Percentiles rank a stretch among this genome's conserved stretches.
phyloP scores from a whole-genome alignment of 1,284 basidiomycete genomes.

The Leccinum pachyderme region DNA sequence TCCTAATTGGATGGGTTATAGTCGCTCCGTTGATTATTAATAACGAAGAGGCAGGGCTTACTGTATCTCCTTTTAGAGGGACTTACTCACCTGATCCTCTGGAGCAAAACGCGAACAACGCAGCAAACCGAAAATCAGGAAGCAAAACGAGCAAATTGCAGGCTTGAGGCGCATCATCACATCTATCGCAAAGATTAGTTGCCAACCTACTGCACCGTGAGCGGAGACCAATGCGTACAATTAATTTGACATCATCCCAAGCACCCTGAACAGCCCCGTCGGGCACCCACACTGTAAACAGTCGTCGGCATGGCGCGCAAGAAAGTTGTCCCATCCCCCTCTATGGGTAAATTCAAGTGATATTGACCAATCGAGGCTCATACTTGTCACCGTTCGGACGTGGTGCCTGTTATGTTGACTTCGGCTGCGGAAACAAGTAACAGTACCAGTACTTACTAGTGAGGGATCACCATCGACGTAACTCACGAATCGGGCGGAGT shows the following conservation, averaged over 20 bases:
- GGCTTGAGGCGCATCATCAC: not conserved
- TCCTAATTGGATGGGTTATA: not conserved
- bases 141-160: not conserved
- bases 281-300: not conserved
- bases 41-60: not conserved
- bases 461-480: not conserved
- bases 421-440: not conserved
- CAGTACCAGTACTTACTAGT: not conserved
- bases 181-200: not conserved
- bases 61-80: not conserved
- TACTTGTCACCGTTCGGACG: not conserved
- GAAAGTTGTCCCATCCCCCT: not conserved
- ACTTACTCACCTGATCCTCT: not conserved
- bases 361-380: not conserved
- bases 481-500: not conserved
- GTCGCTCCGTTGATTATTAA: not conserved
- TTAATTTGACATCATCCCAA: not conserved
- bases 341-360: not conserved
- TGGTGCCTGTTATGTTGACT: not conserved
- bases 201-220: not conserved
- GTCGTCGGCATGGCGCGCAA: not conserved
- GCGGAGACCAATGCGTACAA: not conserved
- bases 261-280: not conserved
- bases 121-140: not conserved
- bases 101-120: not conserved